Conservation (phyloP, 495 filamentous ascomycete genomes). For the Aspergillus incahuasiensis region DNA sequence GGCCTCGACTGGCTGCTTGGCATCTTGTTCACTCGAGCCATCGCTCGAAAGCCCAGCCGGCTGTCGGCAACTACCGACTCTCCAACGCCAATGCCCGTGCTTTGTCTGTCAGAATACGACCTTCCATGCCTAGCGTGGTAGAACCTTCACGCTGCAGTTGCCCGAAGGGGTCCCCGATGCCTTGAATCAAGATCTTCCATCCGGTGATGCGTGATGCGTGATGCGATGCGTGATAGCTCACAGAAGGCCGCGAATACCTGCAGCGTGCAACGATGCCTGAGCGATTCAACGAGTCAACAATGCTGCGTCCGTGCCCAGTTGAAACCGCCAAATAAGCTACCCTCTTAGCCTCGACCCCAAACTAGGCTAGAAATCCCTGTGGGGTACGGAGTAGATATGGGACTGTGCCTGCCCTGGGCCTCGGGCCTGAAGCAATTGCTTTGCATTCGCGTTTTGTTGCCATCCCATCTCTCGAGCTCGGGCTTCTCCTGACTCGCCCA, state of each 20-base stretch:
- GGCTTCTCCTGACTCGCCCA: neutral
- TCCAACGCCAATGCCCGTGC: neutral
- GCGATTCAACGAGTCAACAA: neutral
- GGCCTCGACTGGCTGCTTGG: neutral
- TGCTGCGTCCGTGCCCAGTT: neutral
- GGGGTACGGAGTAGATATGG: neutral
- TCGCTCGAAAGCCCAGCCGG: slow-evolving; percentile 1
- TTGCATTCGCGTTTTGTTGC: neutral
- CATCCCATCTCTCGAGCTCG: neutral
- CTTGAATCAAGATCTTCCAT: neutral
- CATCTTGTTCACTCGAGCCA: slow-evolving; percentile 1
- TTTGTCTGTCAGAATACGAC: neutral
- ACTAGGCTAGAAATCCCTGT: neutral
- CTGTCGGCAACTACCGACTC: slow-evolving; percentile 7
- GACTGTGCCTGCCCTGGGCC: neutral
- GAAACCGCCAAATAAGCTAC: neutral
- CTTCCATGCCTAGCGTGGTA: neutral
- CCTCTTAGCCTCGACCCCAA: neutral
- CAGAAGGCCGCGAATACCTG: neutral
- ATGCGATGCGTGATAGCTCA: neutral
- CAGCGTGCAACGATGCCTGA: slow-evolving; percentile 2
- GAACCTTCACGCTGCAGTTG: neutral
- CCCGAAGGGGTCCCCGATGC: neutral
- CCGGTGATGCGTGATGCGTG: neutral
- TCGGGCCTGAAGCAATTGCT: neutral